Conservation (phyloP, 805 yeast genomes). For the Candida coquimbonensis region DNA sequence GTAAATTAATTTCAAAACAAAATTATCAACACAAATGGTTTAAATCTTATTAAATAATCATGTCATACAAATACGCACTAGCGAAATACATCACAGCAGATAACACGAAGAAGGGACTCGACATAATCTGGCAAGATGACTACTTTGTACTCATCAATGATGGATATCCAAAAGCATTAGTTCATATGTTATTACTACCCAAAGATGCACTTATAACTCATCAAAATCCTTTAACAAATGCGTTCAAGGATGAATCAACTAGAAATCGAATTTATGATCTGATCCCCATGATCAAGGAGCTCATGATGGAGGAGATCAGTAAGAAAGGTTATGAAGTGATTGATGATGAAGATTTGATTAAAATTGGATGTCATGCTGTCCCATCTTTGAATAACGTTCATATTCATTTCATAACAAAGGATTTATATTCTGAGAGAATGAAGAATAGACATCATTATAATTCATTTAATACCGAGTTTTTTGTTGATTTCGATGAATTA, state of each 20-base stretch:
- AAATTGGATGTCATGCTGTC: slow-evolving; percentile 59
- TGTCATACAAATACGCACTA: slow-evolving; percentile 46
- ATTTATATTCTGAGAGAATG: slow-evolving; percentile 45
- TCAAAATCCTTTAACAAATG: slow-evolving; percentile 37
- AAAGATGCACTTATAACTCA: slow-evolving; percentile 33
- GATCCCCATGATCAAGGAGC: slow-evolving; percentile 7
- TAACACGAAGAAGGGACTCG: slow-evolving; percentile 17
- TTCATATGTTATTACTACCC: slow-evolving; percentile 60
- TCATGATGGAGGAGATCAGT: slow-evolving; percentile 11
- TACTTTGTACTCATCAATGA: slow-evolving; percentile 53
- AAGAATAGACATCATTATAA: slow-evolving; percentile 63
- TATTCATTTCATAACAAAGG: slow-evolving; percentile 64
- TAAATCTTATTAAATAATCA: slow-evolving; percentile 8
- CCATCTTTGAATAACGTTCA: slow-evolving; percentile 71
- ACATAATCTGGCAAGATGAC: slow-evolving; percentile 42
- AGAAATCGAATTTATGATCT: slow-evolving; percentile 16
- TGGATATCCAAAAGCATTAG: slow-evolving; percentile 51
- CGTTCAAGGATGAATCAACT: slow-evolving; percentile 25
- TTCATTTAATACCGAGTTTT: slow-evolving; percentile 62
- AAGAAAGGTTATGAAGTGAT: slow-evolving; percentile 12
- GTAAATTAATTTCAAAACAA: too few species aligned
- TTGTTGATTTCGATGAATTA: slow-evolving; percentile 46
- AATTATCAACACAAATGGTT: too few species aligned
- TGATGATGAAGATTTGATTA: slow-evolving; percentile 26
- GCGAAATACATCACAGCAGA: slow-evolving; percentile 45